These are phyloP conservation scores for Diaporthe amygdali DNA, from an alignment of 2,329 filamentous ascomycete species.

Conservation along the genomic window DNA sequence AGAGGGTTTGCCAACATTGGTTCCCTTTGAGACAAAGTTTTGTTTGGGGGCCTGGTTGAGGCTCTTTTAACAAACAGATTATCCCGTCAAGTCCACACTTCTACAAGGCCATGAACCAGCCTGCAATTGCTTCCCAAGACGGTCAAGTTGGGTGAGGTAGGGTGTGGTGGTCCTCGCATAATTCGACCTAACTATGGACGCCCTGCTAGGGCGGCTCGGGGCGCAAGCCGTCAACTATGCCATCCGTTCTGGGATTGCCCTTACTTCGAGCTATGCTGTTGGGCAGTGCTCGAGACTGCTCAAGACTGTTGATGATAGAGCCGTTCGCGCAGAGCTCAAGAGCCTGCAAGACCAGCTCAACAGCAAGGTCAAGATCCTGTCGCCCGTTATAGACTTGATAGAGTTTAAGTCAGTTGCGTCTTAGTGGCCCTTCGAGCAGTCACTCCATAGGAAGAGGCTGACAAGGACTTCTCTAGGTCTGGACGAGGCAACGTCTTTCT, in stretches of 20 bases:
- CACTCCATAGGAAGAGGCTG: too few relatives aligned
- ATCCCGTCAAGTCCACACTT: background rate
- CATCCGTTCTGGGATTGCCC: slow-evolving; percentile 82
- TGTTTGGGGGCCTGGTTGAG: background rate
- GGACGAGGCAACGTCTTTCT: slow-evolving; percentile 64
- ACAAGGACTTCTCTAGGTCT: slow-evolving; percentile 45
- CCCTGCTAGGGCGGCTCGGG: slow-evolving; percentile 57
- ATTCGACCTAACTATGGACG: slow-evolving; percentile 67
- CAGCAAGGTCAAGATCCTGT: slow-evolving; percentile 89
- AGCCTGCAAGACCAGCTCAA: slow-evolving; percentile 76
- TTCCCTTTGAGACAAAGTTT: background rate
- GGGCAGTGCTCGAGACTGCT: slow-evolving; percentile 80
- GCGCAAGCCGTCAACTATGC: slow-evolving; percentile 89
- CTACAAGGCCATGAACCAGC: slow-evolving; percentile 8
- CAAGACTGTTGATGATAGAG: slow-evolving; percentile 75
- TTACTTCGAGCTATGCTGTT: slow-evolving; percentile 87
- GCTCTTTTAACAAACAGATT: background rate
- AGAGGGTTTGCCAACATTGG: background rate
- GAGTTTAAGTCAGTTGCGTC: slow-evolving; percentile 74
- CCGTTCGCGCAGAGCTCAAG: slow-evolving; percentile 71
- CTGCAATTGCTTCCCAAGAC: background rate
- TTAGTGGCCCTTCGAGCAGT: background rate
- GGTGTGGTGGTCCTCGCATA: slow-evolving; percentile 1
- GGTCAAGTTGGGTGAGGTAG: slow-evolving; percentile 16
- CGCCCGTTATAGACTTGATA: slow-evolving; percentile 89